Conservation (phyloP, 257 asterid species). For the Solanum rostratum region DNA sequence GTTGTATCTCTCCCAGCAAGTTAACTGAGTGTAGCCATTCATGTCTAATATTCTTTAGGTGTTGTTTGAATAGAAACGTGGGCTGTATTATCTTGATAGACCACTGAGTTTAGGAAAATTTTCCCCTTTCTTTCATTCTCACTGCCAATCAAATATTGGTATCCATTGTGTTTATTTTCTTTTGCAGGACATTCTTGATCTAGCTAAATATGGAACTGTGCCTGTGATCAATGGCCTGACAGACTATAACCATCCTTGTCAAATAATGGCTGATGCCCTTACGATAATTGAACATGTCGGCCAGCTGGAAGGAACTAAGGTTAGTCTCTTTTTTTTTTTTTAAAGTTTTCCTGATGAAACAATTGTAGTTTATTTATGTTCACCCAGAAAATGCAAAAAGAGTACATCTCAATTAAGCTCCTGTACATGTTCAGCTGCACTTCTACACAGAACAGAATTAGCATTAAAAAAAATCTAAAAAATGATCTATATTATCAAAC, state of each 20-base stretch:
- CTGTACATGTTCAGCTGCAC: not conserved
- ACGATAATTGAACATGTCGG: conserved; percentile 90
- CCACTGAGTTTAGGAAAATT: not conserved
- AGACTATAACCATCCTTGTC: conserved; percentile 92
- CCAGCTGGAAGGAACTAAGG: conserved; percentile 84
- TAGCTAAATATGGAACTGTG: conserved; percentile 71
- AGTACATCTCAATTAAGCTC: not conserved
- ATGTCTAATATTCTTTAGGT: not conserved
- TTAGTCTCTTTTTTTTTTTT: conserved; percentile 14
- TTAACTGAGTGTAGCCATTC: not conserved
- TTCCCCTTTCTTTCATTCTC: not conserved
- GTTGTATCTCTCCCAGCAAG: not conserved
- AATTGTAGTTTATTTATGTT: not conserved
- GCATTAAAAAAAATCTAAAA: not conserved
- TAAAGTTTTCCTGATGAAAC: not conserved
- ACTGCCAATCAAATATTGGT: not conserved
- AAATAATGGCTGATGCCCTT: conserved; percentile 98
- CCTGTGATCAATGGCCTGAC: conserved; percentile 93
- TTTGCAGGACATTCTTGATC: conserved; percentile 79
- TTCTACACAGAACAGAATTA: not conserved
- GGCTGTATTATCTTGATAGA: not conserved
- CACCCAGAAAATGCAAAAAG: not conserved
- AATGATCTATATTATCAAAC: not conserved
- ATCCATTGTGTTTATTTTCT: not conserved
- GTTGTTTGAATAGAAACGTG: not conserved